Evolutionary conservation across 2,329 filamentous ascomycete genomes (phyloP).

Genomic region (Pestalotiopsis sp.): DNA sequence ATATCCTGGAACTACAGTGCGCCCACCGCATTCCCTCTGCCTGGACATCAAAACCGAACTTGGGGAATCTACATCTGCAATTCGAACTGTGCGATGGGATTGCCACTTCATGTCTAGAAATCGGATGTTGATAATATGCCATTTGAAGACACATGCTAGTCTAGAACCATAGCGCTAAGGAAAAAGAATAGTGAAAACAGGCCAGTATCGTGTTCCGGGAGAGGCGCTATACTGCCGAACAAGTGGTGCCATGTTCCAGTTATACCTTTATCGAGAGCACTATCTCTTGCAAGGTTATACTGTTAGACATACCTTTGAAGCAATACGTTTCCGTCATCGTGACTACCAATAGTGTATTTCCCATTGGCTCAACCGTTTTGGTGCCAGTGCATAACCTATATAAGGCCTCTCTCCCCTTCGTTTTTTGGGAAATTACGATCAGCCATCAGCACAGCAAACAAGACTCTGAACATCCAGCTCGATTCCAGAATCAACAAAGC

Average conservation of each 20-base stretch:
- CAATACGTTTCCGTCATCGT: neutral
- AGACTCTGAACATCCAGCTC: neutral
- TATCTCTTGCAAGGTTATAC: neutral
- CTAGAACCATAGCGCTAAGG: neutral
- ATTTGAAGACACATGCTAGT: neutral
- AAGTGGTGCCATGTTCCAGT: neutral
- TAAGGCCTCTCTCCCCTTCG: neutral
- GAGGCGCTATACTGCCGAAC: neutral
- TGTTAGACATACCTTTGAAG: neutral
- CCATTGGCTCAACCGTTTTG: neutral
- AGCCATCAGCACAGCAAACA: neutral
- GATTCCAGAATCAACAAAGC: neutral
- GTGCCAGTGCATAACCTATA: neutral
- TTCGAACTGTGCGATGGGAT: too few relatives aligned
- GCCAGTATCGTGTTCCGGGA: neutral
- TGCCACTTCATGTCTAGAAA: too few relatives aligned
- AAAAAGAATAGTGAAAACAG: neutral
- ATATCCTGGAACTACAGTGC: too few relatives aligned
- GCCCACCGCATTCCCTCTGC: too few relatives aligned
- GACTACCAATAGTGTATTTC: neutral
- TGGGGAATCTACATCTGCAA: too few relatives aligned
- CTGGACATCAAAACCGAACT: too few relatives aligned
- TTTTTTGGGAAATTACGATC: neutral
- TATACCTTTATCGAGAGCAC: neutral
- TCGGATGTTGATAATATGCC: too few relatives aligned